phyloP scores from a whole-genome alignment of 805 yeast genomes.

The Dipodascopsis uninucleata region DNA sequence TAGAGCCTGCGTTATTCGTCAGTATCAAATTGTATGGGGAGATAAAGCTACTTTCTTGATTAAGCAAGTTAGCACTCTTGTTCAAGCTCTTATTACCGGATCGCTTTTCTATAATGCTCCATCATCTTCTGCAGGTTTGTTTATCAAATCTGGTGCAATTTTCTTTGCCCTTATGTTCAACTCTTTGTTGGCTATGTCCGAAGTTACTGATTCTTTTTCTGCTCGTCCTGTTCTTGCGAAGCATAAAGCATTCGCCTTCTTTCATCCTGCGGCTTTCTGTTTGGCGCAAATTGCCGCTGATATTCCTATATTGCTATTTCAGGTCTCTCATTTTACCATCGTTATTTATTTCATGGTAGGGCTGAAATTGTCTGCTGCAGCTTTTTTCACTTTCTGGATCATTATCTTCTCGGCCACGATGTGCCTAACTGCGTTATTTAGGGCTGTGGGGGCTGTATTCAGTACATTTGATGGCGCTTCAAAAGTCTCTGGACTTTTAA shows the following conservation, averaged over 20 bases:
- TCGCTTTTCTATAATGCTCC: conserved; percentile 56
- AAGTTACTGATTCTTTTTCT: conserved; percentile 42
- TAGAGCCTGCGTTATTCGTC: neutral
- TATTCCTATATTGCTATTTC: conserved; percentile 47
- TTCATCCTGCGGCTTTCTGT: conserved; percentile 64
- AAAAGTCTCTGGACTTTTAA: neutral
- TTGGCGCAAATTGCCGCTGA: conserved; percentile 57
- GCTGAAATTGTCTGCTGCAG: conserved; percentile 50
- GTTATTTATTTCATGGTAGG: conserved; percentile 52
- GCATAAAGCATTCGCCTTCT: conserved; percentile 53
- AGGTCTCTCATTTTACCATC: conserved; percentile 47
- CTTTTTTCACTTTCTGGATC: conserved; percentile 48
- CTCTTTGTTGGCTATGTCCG: conserved; percentile 44
- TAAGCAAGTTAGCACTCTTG: neutral
- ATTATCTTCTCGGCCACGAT: conserved; percentile 45
- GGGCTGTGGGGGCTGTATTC: conserved; percentile 51
- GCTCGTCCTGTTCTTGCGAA: conserved; percentile 55
- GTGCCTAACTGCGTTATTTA: conserved; percentile 52
- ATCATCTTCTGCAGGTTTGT: conserved; percentile 50
- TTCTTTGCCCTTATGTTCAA: conserved; percentile 51
- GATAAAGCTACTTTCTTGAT: conserved; percentile 1
- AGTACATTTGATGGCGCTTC: neutral
- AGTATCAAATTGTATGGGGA: conserved; percentile 7
- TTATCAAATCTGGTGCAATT: conserved; percentile 59
- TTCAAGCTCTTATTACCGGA: conserved; percentile 56